A percentile compares a stretch with the other conserved stretches of the same genome.
Evolutionary conservation across 495 filamentous ascomycete species (phyloP).

Genomic region (Aspergillus diversus): DNA sequence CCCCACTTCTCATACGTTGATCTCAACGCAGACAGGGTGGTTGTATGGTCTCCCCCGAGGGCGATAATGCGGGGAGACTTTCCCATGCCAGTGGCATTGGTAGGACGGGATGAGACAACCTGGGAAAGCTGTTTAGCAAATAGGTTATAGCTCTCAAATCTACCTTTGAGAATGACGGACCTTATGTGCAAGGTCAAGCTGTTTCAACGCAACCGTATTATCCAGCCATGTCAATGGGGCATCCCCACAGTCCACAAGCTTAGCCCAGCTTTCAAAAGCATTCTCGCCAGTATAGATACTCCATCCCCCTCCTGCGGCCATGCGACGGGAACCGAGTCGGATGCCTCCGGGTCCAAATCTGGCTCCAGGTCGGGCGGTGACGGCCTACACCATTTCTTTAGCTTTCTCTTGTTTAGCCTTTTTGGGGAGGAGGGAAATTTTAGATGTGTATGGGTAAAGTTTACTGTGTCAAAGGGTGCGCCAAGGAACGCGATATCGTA

Average conservation of each 20-base stretch:
- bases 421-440: not conserved
- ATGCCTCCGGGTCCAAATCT: conserved; percentile 55
- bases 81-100: conserved; percentile 25
- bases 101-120: conserved; percentile 32
- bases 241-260: conserved; percentile 57
- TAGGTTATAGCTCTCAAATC: not conserved
- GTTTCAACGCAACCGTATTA: conserved; percentile 55
- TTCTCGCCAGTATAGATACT: conserved; percentile 51
- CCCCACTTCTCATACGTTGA: conserved; percentile 50
- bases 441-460: not conserved
- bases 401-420: too few relatives aligned
- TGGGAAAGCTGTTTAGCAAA: not conserved
- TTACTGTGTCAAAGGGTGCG: conserved; percentile 56
- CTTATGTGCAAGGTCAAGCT: conserved; percentile 51
- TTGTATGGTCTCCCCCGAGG: conserved; percentile 57
- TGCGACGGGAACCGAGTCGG: conserved; percentile 48
- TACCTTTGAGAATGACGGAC: conserved; percentile 19
- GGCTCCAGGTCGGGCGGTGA: conserved; percentile 54
- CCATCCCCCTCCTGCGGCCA: conserved; percentile 32
- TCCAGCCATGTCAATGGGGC: conserved; percentile 55
- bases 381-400: conserved; percentile 20
- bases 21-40: conserved; percentile 51
- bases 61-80: conserved; percentile 49
- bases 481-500: conserved; percentile 43
- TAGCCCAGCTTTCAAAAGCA: conserved; percentile 48